Percentiles rank a stretch among this genome's conserved stretches.
Evolutionary conservation across 2,329 filamentous ascomycete genomes (phyloP).

Genomic region (Cordyceps tenuipes): DNA sequence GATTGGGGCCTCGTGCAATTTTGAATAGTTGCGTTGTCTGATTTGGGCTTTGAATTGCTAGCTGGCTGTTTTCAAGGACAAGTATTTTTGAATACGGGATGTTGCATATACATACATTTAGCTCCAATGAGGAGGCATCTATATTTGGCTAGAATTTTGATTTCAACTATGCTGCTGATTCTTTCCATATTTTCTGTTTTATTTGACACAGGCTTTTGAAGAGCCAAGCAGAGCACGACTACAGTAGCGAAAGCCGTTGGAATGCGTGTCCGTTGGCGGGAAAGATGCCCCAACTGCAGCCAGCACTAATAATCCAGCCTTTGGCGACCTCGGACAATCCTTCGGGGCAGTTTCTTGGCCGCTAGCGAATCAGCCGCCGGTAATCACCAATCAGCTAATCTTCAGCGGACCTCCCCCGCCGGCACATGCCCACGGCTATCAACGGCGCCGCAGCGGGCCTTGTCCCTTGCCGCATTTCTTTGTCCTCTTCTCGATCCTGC

Average conservation of each 20-base stretch:
- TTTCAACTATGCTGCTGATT: not conserved
- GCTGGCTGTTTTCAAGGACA: not conserved
- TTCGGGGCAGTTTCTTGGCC: not conserved
- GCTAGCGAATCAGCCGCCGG: not conserved
- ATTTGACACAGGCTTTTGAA: too few species aligned
- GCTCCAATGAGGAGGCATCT: not conserved
- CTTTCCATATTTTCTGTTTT: not conserved
- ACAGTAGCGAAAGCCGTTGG: too few species aligned
- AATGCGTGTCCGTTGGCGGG: too few species aligned
- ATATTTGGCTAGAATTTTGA: not conserved
- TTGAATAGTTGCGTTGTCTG: not conserved
- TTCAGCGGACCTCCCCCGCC: not conserved
- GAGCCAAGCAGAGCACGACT: too few species aligned
- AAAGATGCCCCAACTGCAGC: too few species aligned
- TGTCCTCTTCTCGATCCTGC: not conserved
- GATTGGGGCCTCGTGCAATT: not conserved
- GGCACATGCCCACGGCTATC: constrained; percentile 6
- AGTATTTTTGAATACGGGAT: not conserved
- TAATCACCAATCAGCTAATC: not conserved
- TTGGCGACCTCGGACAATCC: constrained; percentile 5
- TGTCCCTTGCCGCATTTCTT: not conserved
- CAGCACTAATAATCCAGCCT: not conserved
- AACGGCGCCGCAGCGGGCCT: not conserved
- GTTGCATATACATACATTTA: not conserved
- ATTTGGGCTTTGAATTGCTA: not conserved